phyloP scores from a whole-genome alignment of 495 filamentous ascomycete species.

The Podospora australis region DNA sequence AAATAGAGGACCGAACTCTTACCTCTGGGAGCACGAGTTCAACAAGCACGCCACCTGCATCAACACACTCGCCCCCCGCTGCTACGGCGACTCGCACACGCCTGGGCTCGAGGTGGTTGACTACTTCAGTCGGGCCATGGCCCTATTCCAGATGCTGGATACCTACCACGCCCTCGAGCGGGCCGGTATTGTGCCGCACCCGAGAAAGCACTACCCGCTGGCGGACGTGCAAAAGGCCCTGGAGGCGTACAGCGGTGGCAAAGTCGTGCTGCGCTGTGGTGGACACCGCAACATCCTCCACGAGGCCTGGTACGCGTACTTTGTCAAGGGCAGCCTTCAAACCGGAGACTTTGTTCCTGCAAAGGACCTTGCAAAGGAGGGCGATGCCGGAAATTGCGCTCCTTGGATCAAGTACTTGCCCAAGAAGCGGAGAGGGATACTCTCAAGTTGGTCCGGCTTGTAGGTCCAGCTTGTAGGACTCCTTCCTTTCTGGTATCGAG shows the following conservation, averaged over 20 bases:
- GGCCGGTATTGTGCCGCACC: constrained; percentile 59
- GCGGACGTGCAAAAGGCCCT: constrained; percentile 59
- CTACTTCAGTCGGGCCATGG: constrained; percentile 54
- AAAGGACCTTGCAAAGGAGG: constrained; percentile 28
- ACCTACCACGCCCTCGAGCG: constrained; percentile 51
- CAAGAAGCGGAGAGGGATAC: constrained; percentile 22
- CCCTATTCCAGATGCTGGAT: constrained; percentile 54
- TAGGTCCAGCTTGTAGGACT: not conserved
- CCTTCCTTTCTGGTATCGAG: not conserved
- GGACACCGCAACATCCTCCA: constrained; percentile 47
- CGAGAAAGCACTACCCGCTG: constrained; percentile 55
- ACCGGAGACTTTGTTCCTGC: constrained; percentile 65
- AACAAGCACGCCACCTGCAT: constrained; percentile 77
- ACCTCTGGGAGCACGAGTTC: constrained; percentile 84
- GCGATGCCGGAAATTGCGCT: constrained; percentile 31
- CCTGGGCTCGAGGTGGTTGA: constrained; percentile 54
- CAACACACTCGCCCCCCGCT: constrained; percentile 62
- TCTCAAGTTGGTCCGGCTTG: not conserved
- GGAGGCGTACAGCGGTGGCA: constrained; percentile 54
- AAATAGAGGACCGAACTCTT: constrained; percentile 52
- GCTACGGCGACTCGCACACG: constrained; percentile 59
- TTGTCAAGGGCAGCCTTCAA: constrained; percentile 70
- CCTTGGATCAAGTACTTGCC: constrained; percentile 32
- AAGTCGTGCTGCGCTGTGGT: constrained; percentile 63
- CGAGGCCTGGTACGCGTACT: constrained; percentile 82